Percentiles rank a stretch among this genome's conserved stretches.
Evolutionary conservation across 2,329 filamentous ascomycete species (phyloP).

Genomic region (Rhexocercosporidium sp.): DNA sequence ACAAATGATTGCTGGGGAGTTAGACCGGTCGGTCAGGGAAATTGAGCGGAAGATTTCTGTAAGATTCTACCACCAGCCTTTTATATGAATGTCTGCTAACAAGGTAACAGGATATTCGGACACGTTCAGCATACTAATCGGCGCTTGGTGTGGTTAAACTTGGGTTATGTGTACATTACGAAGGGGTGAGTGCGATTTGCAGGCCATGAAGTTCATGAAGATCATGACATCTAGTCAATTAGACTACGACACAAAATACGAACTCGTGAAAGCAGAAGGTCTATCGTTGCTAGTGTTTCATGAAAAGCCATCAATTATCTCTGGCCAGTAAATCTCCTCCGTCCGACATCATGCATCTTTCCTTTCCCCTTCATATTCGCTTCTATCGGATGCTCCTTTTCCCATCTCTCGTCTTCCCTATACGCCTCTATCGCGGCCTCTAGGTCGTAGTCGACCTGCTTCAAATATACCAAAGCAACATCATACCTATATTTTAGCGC

Average conservation of each 20-base stretch:
- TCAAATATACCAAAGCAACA: slow-evolving; percentile 75
- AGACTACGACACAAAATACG: slow-evolving; percentile 27
- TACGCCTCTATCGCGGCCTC: slow-evolving; percentile 67
- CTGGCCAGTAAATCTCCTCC: slow-evolving; percentile 40
- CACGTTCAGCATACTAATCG: slow-evolving; percentile 56
- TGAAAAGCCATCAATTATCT: slow-evolving; percentile 23
- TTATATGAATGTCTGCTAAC: slow-evolving; percentile 28
- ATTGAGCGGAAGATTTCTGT: slow-evolving; percentile 94
- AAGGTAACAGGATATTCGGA: slow-evolving; percentile 56
- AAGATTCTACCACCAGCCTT: slow-evolving; percentile 38
- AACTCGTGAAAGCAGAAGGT: slow-evolving; percentile 13
- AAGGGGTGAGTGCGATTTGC: slow-evolving; percentile 18
- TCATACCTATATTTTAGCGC: slow-evolving; percentile 58
- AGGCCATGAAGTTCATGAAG: slow-evolving; percentile 26
- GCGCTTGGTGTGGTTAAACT: slow-evolving; percentile 16
- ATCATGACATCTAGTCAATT: slow-evolving; percentile 29
- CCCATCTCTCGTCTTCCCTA: slow-evolving; percentile 77
- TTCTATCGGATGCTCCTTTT: slow-evolving; percentile 67
- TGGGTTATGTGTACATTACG: slow-evolving; percentile 33
- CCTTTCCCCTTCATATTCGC: slow-evolving; percentile 51
- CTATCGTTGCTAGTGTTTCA: background rate
- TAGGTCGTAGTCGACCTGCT: slow-evolving; percentile 71
- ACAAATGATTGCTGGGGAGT: slow-evolving; percentile 89
- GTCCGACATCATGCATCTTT: slow-evolving; percentile 41
- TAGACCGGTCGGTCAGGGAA: slow-evolving; percentile 88